phyloP scores from a whole-genome alignment of 176 grass and related monocot species.

The Carex kokanica region DNA sequence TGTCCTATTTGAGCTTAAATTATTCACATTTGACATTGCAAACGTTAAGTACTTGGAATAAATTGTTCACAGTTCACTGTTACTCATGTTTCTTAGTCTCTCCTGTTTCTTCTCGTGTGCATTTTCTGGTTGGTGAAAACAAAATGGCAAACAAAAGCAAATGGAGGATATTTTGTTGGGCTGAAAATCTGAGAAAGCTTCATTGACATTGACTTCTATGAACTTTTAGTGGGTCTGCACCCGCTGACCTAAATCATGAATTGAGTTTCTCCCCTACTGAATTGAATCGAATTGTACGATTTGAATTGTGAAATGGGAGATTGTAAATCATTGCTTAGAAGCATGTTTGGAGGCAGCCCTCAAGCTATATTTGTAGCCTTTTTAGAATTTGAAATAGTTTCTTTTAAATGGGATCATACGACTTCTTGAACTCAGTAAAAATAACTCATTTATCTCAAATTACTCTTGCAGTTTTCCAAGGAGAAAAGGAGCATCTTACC shows the following conservation, averaged over 20 bases:
- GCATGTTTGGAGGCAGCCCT: background rate
- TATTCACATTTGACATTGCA: background rate
- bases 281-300: background rate
- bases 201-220: background rate
- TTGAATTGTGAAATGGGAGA: background rate
- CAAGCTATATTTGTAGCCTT: background rate
- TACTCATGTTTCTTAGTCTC: background rate
- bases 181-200: background rate
- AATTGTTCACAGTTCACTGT: background rate
- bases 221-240: background rate
- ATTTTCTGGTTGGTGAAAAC: background rate
- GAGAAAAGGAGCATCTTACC: conserved; percentile 99
- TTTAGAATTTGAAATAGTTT: background rate
- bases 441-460: background rate
- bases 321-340: background rate
- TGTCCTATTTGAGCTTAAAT: background rate
- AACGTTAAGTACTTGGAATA: background rate
- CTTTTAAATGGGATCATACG: background rate
- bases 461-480: conserved; percentile 53
- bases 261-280: background rate
- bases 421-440: background rate
- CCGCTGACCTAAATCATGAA: background rate
- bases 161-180: background rate
- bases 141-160: background rate
- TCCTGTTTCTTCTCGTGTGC: background rate